Evolutionary conservation across 352 stramenopile genomes (phyloP).

Genomic region (Globisporangium acanthophoron): DNA sequence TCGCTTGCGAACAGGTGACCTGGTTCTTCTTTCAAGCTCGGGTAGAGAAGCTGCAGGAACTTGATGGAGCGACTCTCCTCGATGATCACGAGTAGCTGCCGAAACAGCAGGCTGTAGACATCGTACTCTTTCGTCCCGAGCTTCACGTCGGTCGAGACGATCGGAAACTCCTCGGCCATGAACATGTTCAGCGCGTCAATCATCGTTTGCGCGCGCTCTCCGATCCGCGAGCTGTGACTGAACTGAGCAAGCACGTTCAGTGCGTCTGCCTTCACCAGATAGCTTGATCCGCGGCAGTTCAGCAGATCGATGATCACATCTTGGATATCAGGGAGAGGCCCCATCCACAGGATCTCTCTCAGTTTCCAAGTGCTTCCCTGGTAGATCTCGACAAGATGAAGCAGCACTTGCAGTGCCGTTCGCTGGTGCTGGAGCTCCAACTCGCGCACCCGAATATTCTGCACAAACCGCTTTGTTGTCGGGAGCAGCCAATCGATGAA

Average conservation of each 20-base stretch:
- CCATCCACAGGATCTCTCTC: conserved; percentile 18
- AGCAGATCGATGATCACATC: conserved; percentile 30
- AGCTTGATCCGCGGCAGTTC: conserved; percentile 27
- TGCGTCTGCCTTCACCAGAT: conserved; percentile 56
- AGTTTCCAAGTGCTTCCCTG: conserved; percentile 27
- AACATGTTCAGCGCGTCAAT: conserved; percentile 39
- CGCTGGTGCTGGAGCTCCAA: conserved; percentile 29
- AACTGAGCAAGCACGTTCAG: conserved; percentile 38
- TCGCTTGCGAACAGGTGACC: conserved; percentile 48
- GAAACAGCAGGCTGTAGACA: conserved; percentile 49
- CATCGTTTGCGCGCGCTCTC: conserved; percentile 13
- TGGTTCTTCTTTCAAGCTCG: conserved; percentile 56
- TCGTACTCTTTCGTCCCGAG: conserved; percentile 60
- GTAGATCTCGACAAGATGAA: conserved; percentile 37
- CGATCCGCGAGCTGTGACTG: conserved; percentile 12
- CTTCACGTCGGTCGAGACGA: conserved; percentile 64
- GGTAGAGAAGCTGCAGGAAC: conserved; percentile 49
- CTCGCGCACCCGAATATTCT: conserved; percentile 14
- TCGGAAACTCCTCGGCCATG: conserved; percentile 70
- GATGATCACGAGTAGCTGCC: conserved; percentile 44
- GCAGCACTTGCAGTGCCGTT: conserved; percentile 37
- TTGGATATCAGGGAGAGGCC: conserved; percentile 37
- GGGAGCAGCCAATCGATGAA: conserved; percentile 42
- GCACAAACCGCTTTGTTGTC: conserved; percentile 39
- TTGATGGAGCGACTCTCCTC: conserved; percentile 38